Conservation (phyloP, 371 early-diverging fungal genomes). For the Haplosporangium sp. region DNA sequence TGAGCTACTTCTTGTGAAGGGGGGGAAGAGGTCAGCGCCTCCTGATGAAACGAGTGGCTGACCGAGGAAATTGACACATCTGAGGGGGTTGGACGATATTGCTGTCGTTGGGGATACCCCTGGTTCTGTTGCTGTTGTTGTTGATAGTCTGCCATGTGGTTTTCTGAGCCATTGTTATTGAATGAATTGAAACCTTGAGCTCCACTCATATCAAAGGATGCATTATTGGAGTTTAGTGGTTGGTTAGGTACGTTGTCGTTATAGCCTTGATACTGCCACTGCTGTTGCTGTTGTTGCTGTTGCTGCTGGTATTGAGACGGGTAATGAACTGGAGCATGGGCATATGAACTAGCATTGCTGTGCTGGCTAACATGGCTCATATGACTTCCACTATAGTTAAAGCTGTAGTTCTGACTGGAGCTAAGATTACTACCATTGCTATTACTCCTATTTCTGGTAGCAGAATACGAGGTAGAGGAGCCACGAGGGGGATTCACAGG, state of each 20-base stretch:
- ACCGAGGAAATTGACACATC: constrained; percentile 14
- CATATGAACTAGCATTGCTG: constrained; percentile 20
- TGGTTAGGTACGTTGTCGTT: constrained; percentile 15
- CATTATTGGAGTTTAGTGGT: background rate
- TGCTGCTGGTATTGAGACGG: constrained; percentile 12
- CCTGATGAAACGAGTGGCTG: constrained; percentile 21
- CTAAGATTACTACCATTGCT: constrained; percentile 41
- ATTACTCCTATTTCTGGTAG: constrained; percentile 32
- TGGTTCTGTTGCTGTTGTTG: constrained; percentile 8
- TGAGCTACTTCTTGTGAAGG: constrained; percentile 18
- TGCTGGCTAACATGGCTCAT: constrained; percentile 29
- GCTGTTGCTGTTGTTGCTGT: constrained; percentile 2
- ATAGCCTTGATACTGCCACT: background rate
- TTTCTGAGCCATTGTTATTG: background rate
- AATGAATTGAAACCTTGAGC: constrained; percentile 1
- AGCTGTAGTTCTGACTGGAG: background rate
- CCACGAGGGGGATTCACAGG: constrained; percentile 15
- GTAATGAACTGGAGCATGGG: constrained; percentile 6
- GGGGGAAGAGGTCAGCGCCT: background rate
- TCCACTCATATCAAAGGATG: background rate
- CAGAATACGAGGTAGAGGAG: constrained; percentile 9
- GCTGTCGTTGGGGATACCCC: constrained; percentile 9
- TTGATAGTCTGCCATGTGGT: constrained; percentile 5
- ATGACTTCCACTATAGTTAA: constrained; percentile 20
- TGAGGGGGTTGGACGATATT: constrained; percentile 12